Evolutionary conservation across 768 basidiomycete genomes (phyloP), one percentile per base, ranked within the genome.

Genomic region (Naganishia kalamii): DNA sequence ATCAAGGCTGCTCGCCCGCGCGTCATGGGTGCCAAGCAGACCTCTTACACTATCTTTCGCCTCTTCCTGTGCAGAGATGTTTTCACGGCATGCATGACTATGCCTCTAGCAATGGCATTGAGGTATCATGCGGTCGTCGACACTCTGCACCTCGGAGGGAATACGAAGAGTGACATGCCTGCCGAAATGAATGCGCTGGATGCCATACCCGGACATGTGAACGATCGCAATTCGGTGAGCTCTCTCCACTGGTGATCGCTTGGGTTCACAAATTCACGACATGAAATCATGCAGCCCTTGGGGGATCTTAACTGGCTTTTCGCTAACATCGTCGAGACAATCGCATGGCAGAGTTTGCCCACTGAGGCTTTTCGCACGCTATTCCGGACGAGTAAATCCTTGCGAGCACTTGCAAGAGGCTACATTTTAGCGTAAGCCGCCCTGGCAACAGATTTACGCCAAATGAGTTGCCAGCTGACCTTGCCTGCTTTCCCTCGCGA

Each of bases 251-350:
- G 30, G n/a, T n/a, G n/a, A n/a, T 5, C 17, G 12, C 10, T 19
- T 19, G 10, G 27, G 15, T 11, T 5, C 7, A 7, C 27, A 29
- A 17, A 30, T 30, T 49, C 27, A 49, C 19, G 47, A 49, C 21
- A 21, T 32, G 30, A 21, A n/a, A 43, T 7, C 7, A 25, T 13
- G 19, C 41, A 67, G 62, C 66, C 66, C 2, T 47, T 68, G 32
- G 66, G 66, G 4, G 66, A 68, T 21, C 49, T 68, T 32, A 62
- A 68, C 25, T 68, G 66, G 66, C 49, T 62, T 12, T 57, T 68
- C 17, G 49, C 49, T 17, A 51, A 47, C 6, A 50, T 68, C 13
- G 25, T 64, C 25, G 66, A 68, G n/a, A 68, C 52, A n/a, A 68
- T 68, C 11, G 66, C 66, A 29, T 68, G 62, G 51, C 66, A 68